Percentiles rank a stretch among this genome's conserved stretches.
phyloP scores from a whole-genome alignment of 345 rosid genomes.

The Passiflora organensis region DNA sequence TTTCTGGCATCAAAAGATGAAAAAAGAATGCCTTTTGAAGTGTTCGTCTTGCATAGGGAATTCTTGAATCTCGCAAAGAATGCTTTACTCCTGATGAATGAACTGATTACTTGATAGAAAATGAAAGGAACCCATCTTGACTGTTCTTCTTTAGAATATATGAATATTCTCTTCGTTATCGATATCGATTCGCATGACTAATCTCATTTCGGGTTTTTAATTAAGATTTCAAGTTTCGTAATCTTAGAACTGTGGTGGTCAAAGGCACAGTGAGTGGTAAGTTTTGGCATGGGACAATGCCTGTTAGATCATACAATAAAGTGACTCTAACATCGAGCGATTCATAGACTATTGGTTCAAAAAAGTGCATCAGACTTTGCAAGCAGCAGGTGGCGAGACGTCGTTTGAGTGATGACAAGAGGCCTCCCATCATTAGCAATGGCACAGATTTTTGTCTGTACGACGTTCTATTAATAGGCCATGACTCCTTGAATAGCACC shows the following conservation, averaged over 20 bases:
- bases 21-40: no score
- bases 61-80: no score
- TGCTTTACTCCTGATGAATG: no score
- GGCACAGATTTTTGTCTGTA: background rate
- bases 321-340: background rate
- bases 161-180: background rate
- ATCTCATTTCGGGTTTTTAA: no score
- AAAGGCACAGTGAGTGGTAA: background rate
- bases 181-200: no score
- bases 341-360: background rate
- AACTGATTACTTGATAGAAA: background rate
- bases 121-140: conserved; percentile 3
- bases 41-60: no score
- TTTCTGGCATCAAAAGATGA: no score
- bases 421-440: background rate
- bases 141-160: no score
- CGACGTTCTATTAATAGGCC: conserved; percentile 19
- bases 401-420: no score
- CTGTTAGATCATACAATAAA: no score
- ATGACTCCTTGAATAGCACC: conserved; percentile 13
- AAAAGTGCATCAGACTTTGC: background rate
- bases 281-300: background rate
- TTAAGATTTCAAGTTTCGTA: no score
- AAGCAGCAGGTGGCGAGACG: background rate
- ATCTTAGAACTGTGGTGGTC: no score